Base-by-base conservation (phyloP, 2,329 filamentous ascomycete species). In the Teratosphaeria epicoccoides region DNA sequence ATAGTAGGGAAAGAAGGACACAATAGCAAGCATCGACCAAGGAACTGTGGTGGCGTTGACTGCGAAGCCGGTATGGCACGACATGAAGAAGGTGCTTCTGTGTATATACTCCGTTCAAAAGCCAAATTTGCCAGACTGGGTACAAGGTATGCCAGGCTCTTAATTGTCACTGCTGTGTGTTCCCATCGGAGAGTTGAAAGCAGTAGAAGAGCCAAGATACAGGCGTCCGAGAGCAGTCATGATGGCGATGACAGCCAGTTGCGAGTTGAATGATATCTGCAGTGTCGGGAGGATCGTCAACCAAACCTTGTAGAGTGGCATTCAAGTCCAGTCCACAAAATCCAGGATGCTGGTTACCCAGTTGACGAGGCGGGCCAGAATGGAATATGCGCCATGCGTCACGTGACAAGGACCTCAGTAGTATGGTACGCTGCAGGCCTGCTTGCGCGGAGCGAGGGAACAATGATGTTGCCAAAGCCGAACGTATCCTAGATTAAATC, bases 361-460 rank as follows among this genome's bases (percentile, higher is more conserved):
- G 79, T 78, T 61, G 71, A 75, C 44, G 71, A 77, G 37, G 66
- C 71, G 52, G 66, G 55, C n/a, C 26, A 47, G 4, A 47, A 28
- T 33, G 20, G 7, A 12, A 44, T 69, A 2, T 61, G 70, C 7
- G 75, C 77, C 0, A 66, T 80, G 6, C 69, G 73, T 2, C 78
- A 82, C 53, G 78, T 81, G 44, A 82, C 78, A 0, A 71, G 79
- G 49, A 75, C 72, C 43, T 79, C 77, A 0, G 71, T 77, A 0
- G 71, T 72, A 0, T 83, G 80, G 79, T 82, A 83, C 61, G 77
- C 78, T 0, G 69, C 77, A 4, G 80, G 80, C 0, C 68, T 83
- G 3, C 63, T 83, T 22, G 77, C 78, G 12, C 70, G 80, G 2
- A 79, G 83, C 57, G 53, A 73, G 12, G 71, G 69, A n/a, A n/a